Base-by-base conservation (phyloP, 2,329 filamentous ascomycete species). In the Fusarium sp. region DNA sequence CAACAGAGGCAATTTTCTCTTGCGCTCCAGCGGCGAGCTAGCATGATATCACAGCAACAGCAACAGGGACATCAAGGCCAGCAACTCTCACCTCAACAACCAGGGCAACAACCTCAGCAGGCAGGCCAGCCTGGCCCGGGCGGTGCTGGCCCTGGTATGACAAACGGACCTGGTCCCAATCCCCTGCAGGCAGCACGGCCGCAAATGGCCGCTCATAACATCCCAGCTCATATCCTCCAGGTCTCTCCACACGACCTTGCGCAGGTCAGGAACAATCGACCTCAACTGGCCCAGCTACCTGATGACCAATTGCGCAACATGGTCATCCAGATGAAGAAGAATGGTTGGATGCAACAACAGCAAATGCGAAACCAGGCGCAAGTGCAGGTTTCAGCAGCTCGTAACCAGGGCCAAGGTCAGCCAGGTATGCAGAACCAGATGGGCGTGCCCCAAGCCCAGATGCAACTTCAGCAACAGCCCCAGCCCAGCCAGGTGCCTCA, bases 391-490 rank as follows among this genome's bases (percentile, higher is more conserved):
- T 9, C 8, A 58, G 75, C 76, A 15, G 75, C 74, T 17, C 79
- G 69, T 4, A 59, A 37, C 11, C 60, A 80, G 39, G 79, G 74
- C 6, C 80, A 47, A 27, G 46, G 49, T 21, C 76, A 78, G 41
- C 67, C 54, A 47, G 75, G 76, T 35, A 75, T 74, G 6, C 76
- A 80, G 60, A 77, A 76, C 25, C 80, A 80, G 23, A 80, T 84
- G 74, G 9, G 82, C 27, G 75, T 78, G 5, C 83, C 83, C 48
- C 84, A 82, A 65, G 80, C 80, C 4, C 85, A 85, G 55, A 85
- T 85, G 65, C 83, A 86, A 58, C 77, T 86, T 11, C 86, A 87
- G 60, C 85, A 85, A 58, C 83, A 81, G 43, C 55, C 59, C 80
- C 86, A 88, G 66, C 71, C 66, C 71, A 74, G 65, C 43, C 76